Evolutionary conservation across 208 protist genomes (phyloP).

Genomic region (Acanthamoeba quina): DNA sequence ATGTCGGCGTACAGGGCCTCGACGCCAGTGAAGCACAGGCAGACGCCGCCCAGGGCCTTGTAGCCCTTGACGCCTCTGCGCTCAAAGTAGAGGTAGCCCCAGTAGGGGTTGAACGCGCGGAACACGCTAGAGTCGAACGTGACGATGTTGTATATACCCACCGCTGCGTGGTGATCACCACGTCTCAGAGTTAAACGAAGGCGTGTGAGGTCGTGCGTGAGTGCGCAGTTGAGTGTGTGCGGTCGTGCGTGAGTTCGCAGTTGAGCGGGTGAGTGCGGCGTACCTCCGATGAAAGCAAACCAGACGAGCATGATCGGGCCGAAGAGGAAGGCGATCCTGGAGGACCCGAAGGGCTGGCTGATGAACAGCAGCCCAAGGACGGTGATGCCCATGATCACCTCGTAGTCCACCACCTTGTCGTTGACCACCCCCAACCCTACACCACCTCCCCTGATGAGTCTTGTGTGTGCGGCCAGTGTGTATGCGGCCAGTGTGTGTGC

Average conservation of each 20-base stretch:
- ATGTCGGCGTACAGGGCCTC: constrained; percentile 66
- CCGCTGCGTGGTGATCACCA: background rate
- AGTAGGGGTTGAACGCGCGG: constrained; percentile 20
- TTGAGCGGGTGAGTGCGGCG: background rate
- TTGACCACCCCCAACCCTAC: constrained; percentile 17
- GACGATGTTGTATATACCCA: constrained; percentile 52
- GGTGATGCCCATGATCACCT: background rate
- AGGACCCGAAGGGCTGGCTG: constrained; percentile 6
- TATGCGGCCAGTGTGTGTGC: too few relatives aligned
- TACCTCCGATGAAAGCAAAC: constrained; percentile 1
- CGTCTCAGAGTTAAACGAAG: too few relatives aligned
- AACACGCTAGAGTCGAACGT: background rate
- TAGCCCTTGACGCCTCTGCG: background rate
- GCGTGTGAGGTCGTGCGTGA: too few relatives aligned
- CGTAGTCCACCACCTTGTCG: constrained; percentile 2
- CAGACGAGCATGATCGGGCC: constrained; percentile 39
- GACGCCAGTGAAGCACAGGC: constrained; percentile 50
- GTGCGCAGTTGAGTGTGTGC: too few relatives aligned
- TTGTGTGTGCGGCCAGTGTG: too few relatives aligned
- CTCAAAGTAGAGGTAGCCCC: background rate
- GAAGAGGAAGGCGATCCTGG: constrained; percentile 21
- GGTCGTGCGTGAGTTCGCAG: constrained; percentile 1
- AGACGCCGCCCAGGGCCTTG: constrained; percentile 30
- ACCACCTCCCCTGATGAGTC: too few relatives aligned
- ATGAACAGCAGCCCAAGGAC: background rate